Evolutionary conservation across 305 asterid species (phyloP), one percentile per base, ranked within the genome.

Genomic region (Solanum chacoense): DNA sequence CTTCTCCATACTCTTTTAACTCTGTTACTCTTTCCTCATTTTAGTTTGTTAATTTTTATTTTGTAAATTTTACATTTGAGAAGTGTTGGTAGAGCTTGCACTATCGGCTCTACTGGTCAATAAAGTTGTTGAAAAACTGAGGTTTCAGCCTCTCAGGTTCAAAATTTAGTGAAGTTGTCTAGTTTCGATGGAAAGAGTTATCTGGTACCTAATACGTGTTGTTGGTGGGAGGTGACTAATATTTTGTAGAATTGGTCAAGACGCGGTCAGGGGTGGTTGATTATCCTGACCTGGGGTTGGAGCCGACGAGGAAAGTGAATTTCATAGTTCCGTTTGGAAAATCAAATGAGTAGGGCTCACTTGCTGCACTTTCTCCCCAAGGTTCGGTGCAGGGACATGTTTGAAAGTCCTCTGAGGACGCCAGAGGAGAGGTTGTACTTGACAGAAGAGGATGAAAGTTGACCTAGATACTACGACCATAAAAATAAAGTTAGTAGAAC

Each of bases 81-180:
- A 59, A 59, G 26, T 55, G 69, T 20, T 59, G 5, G 69, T 20
- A 59, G 69, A 18, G 9, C 67, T 55, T 8, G 1, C 67, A 18
- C 65, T 50, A 18, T 6, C n/a, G 10, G 10, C 9, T 7, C 65
- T 16, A 18, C 24, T 2, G 67, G 24, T 55, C 11, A 55, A 55
- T 18, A 1, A 55, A 55, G 0, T 18, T 0, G 24, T 55, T 55
- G 24, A 18, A 55, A 55, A 7, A 6, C 0, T 1, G 4, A 18
- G n/a, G 10, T 55, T 2, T 50, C 10, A 6, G 4, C 22, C 8
- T 50, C 4, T 18, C 1, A 50, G n/a, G 65, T 50, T 50, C 2
- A 6, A 50, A 20, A 50, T 50, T 18, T 18, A 50, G n/a, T 18
- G 4, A 18, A 16, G 65, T 1, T 50, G 9, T 18, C 24, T 55